Base-by-base conservation (phyloP, 2,329 filamentous ascomycete genomes). In the Aspergillus neotritici region DNA sequence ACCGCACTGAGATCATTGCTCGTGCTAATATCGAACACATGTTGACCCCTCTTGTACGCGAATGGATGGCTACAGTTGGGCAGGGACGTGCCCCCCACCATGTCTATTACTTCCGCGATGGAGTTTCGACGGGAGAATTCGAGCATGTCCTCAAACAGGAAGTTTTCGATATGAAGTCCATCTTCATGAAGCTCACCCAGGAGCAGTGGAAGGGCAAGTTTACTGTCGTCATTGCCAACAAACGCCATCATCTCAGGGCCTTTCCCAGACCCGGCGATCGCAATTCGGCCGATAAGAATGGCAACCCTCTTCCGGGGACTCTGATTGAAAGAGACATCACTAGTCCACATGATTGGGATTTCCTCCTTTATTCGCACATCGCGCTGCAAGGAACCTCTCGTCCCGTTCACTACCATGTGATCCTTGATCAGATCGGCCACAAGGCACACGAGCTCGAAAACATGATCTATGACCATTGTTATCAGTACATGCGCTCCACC, bases 371-470 rank as follows among this genome's bases (percentile, higher is more conserved):
- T 57, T 75, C 82, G 0, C 84, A 87, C 53, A 74, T 78, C 10
- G 93, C 93, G 1, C 89, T 98, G 52, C 93, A 98, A 67, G 93
- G 93, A 16, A 98, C 93, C 1, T 85, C 93, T 13, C 82, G 93
- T 2, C 93, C 93, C 0, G 88, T 94, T 0, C 88, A 94, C 57
- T 98, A 98, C 65, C 85, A 91, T 49, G 84, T 96, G 11, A 81
- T 98, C 15, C 62, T 85, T 36, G 93, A 98, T 60, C 89, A 97
- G 63, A 79, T 83, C 40, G 72, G 77, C 2, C 77, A 87, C 56
- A 64, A 74, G 1, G 74, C 83, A 0, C 81, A 86, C 33, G 76
- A 83, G 2, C 73, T 98, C 0, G 86, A 95, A 58, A 83, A 83
- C 43, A 85, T 97, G 78, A 84, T 97, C 15, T 97, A 97, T 57